Evolutionary conservation across 2,329 filamentous ascomycete species (phyloP), one percentile per base, ranked within the genome.

Genomic region (Helotiales sp.): DNA sequence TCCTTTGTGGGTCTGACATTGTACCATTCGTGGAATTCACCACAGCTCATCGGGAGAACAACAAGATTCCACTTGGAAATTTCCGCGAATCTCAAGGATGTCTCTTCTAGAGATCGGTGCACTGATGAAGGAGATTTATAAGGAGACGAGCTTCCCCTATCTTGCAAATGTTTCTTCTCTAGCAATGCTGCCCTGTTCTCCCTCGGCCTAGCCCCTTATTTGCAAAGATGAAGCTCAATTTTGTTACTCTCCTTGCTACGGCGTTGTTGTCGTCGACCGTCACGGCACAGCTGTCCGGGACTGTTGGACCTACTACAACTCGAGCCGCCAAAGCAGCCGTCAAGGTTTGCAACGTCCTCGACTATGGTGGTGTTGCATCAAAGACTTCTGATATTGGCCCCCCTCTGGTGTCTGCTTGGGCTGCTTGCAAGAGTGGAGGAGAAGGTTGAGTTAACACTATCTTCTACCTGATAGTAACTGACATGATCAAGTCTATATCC

Each of bases 291-390:
- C 60, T 66, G 30, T 64, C 61, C 9, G 30, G 48, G 15, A 59
- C 60, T 40, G 67, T 70, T 33, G 68, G 67, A 8, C 68, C 67
- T 17, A 63, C 60, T 7, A 68, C 66, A 3, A 55, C 58, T 8
- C 63, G 60, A 3, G 63, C 62, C n/a, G n/a, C 54, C 2, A 70
- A 69, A 36, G 59, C 54, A 9, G 59, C 62, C 7, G 56, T n/a
- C 6, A 66, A 66, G 53, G 49, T 73, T 8, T 81, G 78, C 68
- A 76, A 76, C 65, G 76, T 81, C 46, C 71, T 76, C 44, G 63
- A 73, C 49, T 79, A 79, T 62, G 77, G 78, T 7, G 78, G 71
- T n/a, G 72, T 71, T 25, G 76, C 29, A 25, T 29, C 15, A n/a
- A 34, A 25, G 8, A 25, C 30, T 13, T 19, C 47, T 13, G 47